Conservation (phyloP, 129 eudicot genomes). For the Tagetes erecta region DNA sequence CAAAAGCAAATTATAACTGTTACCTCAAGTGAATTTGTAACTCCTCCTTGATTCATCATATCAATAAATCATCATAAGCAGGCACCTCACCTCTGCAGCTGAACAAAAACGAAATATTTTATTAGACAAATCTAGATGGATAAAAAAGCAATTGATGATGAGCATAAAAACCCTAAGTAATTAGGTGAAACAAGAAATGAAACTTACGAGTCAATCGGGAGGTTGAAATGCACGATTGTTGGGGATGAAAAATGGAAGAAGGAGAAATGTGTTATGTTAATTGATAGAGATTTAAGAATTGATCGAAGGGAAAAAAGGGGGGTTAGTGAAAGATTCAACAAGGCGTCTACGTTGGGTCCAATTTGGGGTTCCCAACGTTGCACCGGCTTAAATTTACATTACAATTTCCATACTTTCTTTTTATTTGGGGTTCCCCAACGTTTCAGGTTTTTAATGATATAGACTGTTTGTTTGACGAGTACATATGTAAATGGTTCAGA, state of each 20-base stretch:
- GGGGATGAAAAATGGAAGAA: slow-evolving; percentile 14
- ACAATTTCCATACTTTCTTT: no score
- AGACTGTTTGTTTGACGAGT: no score
- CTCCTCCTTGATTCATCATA: slow-evolving; percentile 70
- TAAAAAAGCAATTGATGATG: slow-evolving; percentile 2
- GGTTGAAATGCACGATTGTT: slow-evolving; percentile 17
- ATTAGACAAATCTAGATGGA: slow-evolving; percentile 7
- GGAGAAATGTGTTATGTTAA: not conserved
- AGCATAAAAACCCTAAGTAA: slow-evolving; percentile 29
- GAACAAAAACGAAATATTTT: not conserved
- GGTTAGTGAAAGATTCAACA: slow-evolving; percentile 30
- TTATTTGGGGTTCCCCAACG: no score
- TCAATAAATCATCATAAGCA: slow-evolving; percentile 25
- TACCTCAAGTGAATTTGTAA: slow-evolving; percentile 52
- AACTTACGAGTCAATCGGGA: slow-evolving; percentile 30
- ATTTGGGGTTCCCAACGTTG: slow-evolving; percentile 21
- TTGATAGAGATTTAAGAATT: slow-evolving; percentile 7
- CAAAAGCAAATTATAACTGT: slow-evolving; percentile 5
- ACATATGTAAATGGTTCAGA: no score
- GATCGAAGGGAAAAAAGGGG: slow-evolving; percentile 25
- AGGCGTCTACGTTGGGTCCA: slow-evolving; percentile 45
- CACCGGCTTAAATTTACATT: no score
- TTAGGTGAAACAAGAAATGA: slow-evolving; percentile 2
- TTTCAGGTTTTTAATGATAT: no score
- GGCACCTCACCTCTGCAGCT: not conserved